These are phyloP conservation scores for Brassica nigra DNA, from an alignment of 345 rosid species.

Conservation along the genomic window DNA sequence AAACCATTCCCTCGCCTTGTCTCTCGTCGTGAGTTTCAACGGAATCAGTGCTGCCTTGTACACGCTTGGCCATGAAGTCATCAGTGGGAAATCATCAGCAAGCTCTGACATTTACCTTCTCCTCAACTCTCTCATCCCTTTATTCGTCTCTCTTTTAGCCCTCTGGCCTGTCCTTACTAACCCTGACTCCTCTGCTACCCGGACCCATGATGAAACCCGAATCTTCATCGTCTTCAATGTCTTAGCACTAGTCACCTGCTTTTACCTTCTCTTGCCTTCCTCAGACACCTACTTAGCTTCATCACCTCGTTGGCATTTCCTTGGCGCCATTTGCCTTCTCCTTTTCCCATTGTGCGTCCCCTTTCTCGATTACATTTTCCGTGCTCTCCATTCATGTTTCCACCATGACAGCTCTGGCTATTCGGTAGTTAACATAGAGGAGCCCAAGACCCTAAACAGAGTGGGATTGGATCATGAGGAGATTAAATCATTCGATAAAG, in stretches of 20 bases:
- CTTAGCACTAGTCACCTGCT: constrained; percentile 65
- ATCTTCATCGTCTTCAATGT: constrained; percentile 54
- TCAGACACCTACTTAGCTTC: constrained; percentile 45
- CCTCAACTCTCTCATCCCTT: constrained; percentile 62
- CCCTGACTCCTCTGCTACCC: constrained; percentile 31
- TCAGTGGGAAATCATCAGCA: constrained; percentile 41
- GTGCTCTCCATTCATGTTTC: constrained; percentile 48
- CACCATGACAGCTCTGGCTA: constrained; percentile 53
- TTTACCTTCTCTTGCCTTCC: constrained; percentile 67
- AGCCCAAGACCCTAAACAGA: constrained; percentile 66
- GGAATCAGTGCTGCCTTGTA: constrained; percentile 77
- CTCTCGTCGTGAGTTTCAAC: constrained; percentile 75
- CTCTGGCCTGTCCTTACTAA: constrained; percentile 56
- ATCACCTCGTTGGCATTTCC: constrained; percentile 57
- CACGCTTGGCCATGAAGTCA: constrained; percentile 61
- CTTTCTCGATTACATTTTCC: constrained; percentile 41
- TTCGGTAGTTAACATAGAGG: constrained; percentile 65
- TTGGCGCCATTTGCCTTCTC: constrained; percentile 58
- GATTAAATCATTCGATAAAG: constrained; percentile 41
- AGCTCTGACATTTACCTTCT: constrained; percentile 56
- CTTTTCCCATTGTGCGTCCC: constrained; percentile 64
- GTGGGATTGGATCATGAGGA: constrained; percentile 28
- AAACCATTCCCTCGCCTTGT: constrained; percentile 63
- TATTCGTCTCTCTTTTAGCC: constrained; percentile 52
- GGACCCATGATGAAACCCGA: constrained; percentile 41